A percentile compares a stretch with the other conserved stretches of the same genome.
These are phyloP conservation scores for Vanrija sp. DNA, from an alignment of 1,284 basidiomycete genomes.

Conservation along the genomic window DNA sequence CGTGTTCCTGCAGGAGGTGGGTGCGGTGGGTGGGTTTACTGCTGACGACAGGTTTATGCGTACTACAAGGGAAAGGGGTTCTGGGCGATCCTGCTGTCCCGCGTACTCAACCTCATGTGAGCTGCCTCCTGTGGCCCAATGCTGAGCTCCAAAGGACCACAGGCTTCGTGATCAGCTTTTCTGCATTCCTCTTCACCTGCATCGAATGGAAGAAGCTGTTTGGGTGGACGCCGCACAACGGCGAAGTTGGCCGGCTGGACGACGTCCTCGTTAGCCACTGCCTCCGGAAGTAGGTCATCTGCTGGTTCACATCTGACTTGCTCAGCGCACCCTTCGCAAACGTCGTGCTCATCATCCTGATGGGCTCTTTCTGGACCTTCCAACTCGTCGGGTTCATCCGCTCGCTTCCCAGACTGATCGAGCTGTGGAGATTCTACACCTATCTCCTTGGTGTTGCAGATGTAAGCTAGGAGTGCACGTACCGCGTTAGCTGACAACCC, in stretches of 20 bases:
- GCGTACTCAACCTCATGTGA: conserved; percentile 85
- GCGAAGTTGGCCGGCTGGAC: conserved; percentile 55
- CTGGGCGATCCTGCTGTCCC: conserved; percentile 83
- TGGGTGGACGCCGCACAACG: conserved; percentile 36
- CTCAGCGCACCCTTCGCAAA: conserved; percentile 35
- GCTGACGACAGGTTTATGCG: conserved; percentile 58
- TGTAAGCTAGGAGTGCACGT: conserved; percentile 38
- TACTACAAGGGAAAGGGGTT: conserved; percentile 97
- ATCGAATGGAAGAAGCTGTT: conserved; percentile 79
- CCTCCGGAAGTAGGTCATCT: conserved; percentile 63
- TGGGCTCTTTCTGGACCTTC: conserved; percentile 71
- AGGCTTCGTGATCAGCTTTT: conserved; percentile 91
- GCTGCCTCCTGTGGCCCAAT: conserved; percentile 32
- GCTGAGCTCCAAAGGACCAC: conserved; percentile 67
- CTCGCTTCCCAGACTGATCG: conserved; percentile 66
- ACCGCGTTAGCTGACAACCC: conserved; percentile 37
- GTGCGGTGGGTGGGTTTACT: conserved; percentile 6
- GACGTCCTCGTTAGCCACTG: conserved; percentile 78
- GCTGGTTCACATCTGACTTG: background rate
- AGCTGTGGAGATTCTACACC: conserved; percentile 84
- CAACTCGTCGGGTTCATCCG: conserved; percentile 53
- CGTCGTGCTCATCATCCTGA: conserved; percentile 70
- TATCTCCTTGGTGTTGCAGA: conserved; percentile 58
- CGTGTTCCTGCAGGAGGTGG: conserved; percentile 84
- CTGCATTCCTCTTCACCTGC: conserved; percentile 91